phyloP scores from a whole-genome alignment of 2,329 filamentous ascomycete genomes.

The Ophiostoma quercus region DNA sequence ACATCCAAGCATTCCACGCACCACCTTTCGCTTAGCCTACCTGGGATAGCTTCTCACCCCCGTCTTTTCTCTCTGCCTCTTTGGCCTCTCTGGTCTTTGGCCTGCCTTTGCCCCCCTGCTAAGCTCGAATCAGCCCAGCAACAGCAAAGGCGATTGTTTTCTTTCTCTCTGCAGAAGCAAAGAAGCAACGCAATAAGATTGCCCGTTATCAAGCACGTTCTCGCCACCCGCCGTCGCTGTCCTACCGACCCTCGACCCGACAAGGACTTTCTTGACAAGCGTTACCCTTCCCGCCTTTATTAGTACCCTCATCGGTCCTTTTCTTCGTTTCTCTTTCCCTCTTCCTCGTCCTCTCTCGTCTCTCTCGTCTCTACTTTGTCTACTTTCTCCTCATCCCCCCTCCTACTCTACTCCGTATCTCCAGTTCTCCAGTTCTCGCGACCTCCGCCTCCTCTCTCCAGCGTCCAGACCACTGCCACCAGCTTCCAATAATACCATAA shows the following conservation, averaged over 20 bases:
- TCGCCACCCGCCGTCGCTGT: constrained; percentile 19
- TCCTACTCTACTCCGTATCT: neutral
- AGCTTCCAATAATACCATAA: neutral
- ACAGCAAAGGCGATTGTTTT: constrained; percentile 10
- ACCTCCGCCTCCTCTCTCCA: constrained; percentile 3
- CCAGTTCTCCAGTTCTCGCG: neutral
- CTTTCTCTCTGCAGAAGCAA: neutral
- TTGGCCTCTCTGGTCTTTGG: neutral
- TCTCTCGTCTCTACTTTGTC: constrained; percentile 8
- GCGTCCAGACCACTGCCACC: constrained; percentile 5
- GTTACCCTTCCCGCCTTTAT: constrained; percentile 10
- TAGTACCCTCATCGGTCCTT: constrained; percentile 19
- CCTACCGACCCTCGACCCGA: constrained; percentile 2
- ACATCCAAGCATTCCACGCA: constrained; percentile 19
- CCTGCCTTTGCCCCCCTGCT: constrained; percentile 17
- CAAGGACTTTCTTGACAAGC: neutral
- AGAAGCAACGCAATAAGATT: neutral
- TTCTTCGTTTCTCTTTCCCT: neutral
- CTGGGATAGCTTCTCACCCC: constrained; percentile 22
- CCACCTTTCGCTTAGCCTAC: constrained; percentile 20
- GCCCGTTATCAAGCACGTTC: constrained; percentile 18
- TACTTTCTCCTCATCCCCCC: constrained; percentile 7
- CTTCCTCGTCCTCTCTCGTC: neutral
- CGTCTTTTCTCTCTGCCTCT: neutral
- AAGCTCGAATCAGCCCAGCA: constrained; percentile 22